phyloP scores from a whole-genome alignment of 495 filamentous ascomycete genomes.

The Parathielavia appendiculata region DNA sequence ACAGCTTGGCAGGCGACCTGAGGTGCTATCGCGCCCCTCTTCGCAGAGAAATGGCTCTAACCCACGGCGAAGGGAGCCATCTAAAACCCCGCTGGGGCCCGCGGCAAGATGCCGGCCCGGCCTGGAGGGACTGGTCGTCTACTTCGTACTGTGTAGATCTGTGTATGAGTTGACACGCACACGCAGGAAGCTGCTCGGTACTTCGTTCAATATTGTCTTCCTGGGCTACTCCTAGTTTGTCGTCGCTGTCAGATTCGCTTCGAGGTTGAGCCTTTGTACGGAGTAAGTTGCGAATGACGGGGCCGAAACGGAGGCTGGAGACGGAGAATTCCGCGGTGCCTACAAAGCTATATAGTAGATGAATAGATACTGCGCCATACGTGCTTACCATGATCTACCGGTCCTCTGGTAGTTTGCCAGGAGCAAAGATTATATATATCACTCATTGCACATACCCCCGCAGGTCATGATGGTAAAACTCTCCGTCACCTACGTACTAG shows the following conservation, averaged over 20 bases:
- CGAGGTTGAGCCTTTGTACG: background rate
- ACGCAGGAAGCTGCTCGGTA: background rate
- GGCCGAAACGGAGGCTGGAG: background rate
- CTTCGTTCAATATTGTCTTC: too few species aligned
- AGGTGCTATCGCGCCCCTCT: conserved; percentile 2
- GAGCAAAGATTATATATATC: too few species aligned
- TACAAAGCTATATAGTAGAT: too few species aligned
- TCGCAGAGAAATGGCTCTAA: background rate
- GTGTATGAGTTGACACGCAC: too few species aligned
- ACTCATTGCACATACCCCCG: too few species aligned
- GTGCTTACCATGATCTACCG: too few species aligned
- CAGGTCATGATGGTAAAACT: too few species aligned
- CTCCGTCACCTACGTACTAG: too few species aligned
- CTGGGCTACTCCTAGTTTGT: too few species aligned
- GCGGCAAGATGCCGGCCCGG: conserved; percentile 15
- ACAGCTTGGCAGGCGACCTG: conserved; percentile 14
- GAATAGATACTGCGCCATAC: too few species aligned
- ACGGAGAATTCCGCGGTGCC: too few species aligned
- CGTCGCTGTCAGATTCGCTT: background rate
- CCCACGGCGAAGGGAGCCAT: background rate
- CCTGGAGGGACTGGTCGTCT: background rate
- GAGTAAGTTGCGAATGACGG: background rate
- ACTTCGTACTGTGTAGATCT: background rate
- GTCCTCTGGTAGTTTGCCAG: too few species aligned
- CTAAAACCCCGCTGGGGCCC: background rate